phyloP scores from a whole-genome alignment of 371 early-diverging fungal species.

The Chytridium lagenaria region DNA sequence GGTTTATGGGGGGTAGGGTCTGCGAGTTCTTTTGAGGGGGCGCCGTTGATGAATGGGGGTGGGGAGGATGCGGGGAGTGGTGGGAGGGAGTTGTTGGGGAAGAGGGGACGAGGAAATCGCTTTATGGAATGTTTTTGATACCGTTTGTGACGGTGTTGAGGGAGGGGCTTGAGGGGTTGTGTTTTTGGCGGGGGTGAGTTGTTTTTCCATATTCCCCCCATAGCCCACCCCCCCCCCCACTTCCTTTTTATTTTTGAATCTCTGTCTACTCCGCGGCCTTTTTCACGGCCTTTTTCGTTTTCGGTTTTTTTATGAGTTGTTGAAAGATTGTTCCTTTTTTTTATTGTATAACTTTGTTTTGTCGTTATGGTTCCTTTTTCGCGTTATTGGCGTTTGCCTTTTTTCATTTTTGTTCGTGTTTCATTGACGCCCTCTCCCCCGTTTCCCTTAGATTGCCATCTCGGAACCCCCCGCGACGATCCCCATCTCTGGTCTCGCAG shows the following conservation, averaged over 20 bases:
- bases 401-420: not conserved
- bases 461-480: conserved; percentile 68
- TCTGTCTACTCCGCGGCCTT: too few relatives aligned
- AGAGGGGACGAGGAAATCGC: not conserved
- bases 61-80: not conserved
- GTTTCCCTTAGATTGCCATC: conserved; percentile 55
- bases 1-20: not conserved
- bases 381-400: not conserved
- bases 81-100: not conserved
- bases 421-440: too few relatives aligned
- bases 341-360: not conserved
- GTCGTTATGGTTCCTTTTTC: conserved; percentile 6
- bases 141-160: conserved; percentile 82
- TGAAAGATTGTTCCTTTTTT: too few relatives aligned
- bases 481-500: conserved; percentile 76
- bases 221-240: too few relatives aligned
- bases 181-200: conserved; percentile 77
- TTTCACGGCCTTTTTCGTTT: too few relatives aligned
- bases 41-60: not conserved
- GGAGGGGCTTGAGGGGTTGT: conserved; percentile 85
- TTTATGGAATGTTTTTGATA: conserved; percentile 66
- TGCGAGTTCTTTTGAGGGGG: not conserved
- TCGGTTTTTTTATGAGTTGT: too few relatives aligned
- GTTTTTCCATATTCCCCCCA: too few relatives aligned
- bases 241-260: too few relatives aligned